These are phyloP conservation scores for Claviceps quebecensis DNA, from an alignment of 2,329 filamentous ascomycete species.

Conservation along the genomic window DNA sequence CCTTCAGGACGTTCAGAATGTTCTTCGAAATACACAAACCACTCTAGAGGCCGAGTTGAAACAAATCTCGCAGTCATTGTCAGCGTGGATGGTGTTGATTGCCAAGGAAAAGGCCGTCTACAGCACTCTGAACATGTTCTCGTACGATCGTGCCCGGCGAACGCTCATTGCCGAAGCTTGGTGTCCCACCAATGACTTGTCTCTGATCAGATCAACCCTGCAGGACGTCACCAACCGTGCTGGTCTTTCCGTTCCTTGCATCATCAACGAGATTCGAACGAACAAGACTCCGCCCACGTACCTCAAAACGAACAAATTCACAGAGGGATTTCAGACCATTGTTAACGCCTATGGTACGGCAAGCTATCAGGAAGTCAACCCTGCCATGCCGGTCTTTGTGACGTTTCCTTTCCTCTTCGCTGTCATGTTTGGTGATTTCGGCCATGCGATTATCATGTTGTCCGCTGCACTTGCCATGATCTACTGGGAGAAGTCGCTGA, in stretches of 20 bases:
- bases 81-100: constrained; percentile 94
- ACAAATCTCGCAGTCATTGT: constrained; percentile 82
- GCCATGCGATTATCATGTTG: constrained; percentile 84
- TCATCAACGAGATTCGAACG: constrained; percentile 94
- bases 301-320: constrained; percentile 97
- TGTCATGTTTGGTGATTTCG: constrained; percentile 99
- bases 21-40: constrained; percentile 86
- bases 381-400: constrained; percentile 84
- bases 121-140: constrained; percentile 88
- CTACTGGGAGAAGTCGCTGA: constrained; percentile 83
- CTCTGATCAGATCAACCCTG: constrained; percentile 79
- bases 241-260: constrained; percentile 91
- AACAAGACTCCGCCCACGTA: constrained; percentile 97
- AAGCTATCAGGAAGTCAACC: constrained; percentile 95
- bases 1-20: constrained; percentile 78
- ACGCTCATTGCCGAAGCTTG: constrained; percentile 96
- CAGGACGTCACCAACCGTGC: constrained; percentile 95
- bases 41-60: constrained; percentile 86
- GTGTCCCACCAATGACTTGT: constrained; percentile 84
- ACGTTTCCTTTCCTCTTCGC: constrained; percentile 99
- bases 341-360: constrained; percentile 97
- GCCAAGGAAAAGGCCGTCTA: constrained; percentile 98
- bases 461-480: constrained; percentile 81
- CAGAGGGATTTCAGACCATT: constrained; percentile 95
- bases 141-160: constrained; percentile 88